These are phyloP conservation scores for Cudoniella acicularis DNA, from an alignment of 495 filamentous ascomycete species.

Conservation along the genomic window DNA sequence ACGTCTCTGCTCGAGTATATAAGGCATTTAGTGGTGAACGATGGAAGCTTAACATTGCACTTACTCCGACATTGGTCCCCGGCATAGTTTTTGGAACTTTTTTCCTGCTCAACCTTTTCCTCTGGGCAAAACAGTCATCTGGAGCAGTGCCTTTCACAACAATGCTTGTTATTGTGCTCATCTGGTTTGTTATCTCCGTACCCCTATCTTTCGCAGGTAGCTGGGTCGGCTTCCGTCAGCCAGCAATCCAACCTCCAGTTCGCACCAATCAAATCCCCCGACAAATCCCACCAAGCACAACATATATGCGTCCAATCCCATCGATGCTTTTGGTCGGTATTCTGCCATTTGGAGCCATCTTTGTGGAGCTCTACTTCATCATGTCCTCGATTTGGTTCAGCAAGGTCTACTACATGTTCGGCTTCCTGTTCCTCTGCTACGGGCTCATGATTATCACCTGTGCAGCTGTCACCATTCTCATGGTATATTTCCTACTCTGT, in stretches of 20 bases:
- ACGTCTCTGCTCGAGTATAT: constrained; percentile 83
- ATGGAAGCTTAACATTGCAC: constrained; percentile 89
- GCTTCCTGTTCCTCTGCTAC: constrained; percentile 96
- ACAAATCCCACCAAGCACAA: constrained; percentile 81
- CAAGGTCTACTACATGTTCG: constrained; percentile 99
- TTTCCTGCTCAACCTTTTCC: constrained; percentile 93
- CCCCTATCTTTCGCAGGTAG: constrained; percentile 86
- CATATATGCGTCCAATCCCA: constrained; percentile 78
- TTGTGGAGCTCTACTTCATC: constrained; percentile 97
- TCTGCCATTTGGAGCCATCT: constrained; percentile 92
- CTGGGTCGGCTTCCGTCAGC: constrained; percentile 79
- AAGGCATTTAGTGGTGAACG: constrained; percentile 86
- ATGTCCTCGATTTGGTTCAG: constrained; percentile 96
- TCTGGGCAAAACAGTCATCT: constrained; percentile 85
- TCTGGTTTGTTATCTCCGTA: constrained; percentile 96
- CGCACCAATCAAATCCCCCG: constrained; percentile 97
- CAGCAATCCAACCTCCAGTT: constrained; percentile 70
- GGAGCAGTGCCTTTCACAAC: constrained; percentile 95
- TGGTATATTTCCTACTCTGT: constrained; percentile 93
- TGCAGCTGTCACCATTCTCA: constrained; percentile 83
- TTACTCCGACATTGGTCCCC: constrained; percentile 83
- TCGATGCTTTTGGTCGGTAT: constrained; percentile 87
- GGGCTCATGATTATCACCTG: constrained; percentile 96
- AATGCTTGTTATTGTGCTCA: constrained; percentile 86
- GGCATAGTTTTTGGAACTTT: constrained; percentile 83